phyloP scores from a whole-genome alignment of 345 rosid genomes.

The Arabidopsis suecica region DNA sequence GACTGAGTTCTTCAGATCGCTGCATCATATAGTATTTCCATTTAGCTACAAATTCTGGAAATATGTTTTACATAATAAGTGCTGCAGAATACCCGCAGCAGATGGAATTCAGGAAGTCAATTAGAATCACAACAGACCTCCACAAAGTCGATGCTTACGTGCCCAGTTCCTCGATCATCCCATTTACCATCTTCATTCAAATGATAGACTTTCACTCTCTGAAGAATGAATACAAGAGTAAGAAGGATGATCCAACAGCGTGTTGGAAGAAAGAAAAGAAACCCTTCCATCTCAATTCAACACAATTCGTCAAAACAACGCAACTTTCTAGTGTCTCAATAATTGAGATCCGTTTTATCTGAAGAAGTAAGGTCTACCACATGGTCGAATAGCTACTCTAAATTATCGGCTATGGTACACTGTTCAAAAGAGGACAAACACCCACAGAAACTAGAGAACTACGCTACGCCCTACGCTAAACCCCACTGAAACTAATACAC shows the following conservation, averaged over 20 bases:
- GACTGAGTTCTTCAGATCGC: slow-evolving; percentile 88
- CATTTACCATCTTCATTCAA: slow-evolving; percentile 92
- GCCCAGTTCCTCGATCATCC: slow-evolving; percentile 99
- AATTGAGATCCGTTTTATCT: slow-evolving; percentile 1
- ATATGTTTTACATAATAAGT: background rate
- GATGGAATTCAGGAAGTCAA: slow-evolving; percentile 27
- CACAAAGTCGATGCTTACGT: slow-evolving; percentile 82
- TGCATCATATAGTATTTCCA: slow-evolving; percentile 47
- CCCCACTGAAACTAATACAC: background rate
- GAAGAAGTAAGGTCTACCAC: background rate
- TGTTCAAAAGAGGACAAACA: background rate
- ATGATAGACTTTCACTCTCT: slow-evolving; percentile 97
- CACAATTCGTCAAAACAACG: slow-evolving; percentile 6
- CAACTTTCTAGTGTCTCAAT: background rate
- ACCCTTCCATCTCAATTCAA: slow-evolving; percentile 12
- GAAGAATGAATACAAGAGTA: slow-evolving; percentile 29
- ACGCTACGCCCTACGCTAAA: background rate
- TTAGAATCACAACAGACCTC: slow-evolving; percentile 67
- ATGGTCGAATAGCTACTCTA: background rate
- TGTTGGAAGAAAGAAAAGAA: background rate
- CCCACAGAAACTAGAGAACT: background rate
- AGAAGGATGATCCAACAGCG: background rate
- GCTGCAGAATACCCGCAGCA: slow-evolving; percentile 33
- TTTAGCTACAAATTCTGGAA: slow-evolving; percentile 23
- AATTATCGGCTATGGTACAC: background rate